These are phyloP conservation scores for Xylariales sp. DNA, from an alignment of 2,329 filamentous ascomycete species.

Conservation along the genomic window DNA sequence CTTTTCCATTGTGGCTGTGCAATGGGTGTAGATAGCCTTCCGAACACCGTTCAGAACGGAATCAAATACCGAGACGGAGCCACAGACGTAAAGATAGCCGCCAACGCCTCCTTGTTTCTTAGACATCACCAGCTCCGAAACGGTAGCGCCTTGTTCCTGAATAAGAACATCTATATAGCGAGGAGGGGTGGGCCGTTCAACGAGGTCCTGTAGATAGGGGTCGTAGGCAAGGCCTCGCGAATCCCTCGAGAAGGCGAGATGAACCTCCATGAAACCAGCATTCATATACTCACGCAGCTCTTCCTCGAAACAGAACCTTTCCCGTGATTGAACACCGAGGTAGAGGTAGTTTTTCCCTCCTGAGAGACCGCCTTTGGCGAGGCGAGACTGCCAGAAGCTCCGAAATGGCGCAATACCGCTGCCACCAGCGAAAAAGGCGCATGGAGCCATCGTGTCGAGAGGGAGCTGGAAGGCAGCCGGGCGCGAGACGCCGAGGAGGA, in stretches of 20 bases:
- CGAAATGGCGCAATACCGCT: conserved; percentile 66
- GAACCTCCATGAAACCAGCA: conserved; percentile 62
- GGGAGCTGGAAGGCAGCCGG: conserved; percentile 65
- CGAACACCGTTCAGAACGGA: conserved; percentile 67
- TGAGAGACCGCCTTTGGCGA: conserved; percentile 38
- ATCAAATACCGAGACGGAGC: conserved; percentile 62
- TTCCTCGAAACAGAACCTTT: conserved; percentile 63
- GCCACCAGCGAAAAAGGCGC: conserved; percentile 65
- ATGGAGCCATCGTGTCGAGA: conserved; percentile 60
- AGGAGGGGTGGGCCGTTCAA: conserved; percentile 61
- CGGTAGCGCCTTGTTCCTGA: conserved; percentile 60
- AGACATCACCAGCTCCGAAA: conserved; percentile 67
- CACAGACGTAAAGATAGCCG: conserved; percentile 62
- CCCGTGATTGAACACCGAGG: conserved; percentile 63
- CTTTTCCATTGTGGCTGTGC: conserved; percentile 62
- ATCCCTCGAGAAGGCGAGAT: conserved; percentile 65
- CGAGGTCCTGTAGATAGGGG: conserved; percentile 53
- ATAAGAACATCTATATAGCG: conserved; percentile 65
- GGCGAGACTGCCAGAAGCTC: conserved; percentile 64
- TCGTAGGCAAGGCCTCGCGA: conserved; percentile 61
- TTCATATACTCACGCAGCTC: conserved; percentile 60
- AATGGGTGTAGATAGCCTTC: conserved; percentile 65
- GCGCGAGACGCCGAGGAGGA: conserved; percentile 64
- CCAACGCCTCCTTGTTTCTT: conserved; percentile 65
- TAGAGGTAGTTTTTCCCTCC: conserved; percentile 55